Conservation (phyloP, 257 asterid genomes). For the Plectranthus barbatus region DNA sequence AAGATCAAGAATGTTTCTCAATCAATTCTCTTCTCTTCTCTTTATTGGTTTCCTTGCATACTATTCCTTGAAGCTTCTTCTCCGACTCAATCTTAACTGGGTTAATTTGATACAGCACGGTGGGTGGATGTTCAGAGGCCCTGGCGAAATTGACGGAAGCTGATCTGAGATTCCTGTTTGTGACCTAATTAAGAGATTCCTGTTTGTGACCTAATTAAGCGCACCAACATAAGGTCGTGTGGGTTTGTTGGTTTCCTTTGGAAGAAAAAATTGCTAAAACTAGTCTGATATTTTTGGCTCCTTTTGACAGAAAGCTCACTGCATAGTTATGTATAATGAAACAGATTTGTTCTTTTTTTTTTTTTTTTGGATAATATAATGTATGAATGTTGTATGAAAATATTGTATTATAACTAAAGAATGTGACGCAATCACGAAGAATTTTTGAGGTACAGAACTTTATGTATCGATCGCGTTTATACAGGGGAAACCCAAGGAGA, state of each 20-base stretch:
- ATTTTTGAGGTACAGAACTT: neutral
- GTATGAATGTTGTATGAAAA: too few species aligned
- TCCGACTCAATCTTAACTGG: neutral
- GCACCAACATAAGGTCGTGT: neutral
- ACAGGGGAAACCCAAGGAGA: slow-evolving; percentile 6
- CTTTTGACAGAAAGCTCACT: neutral
- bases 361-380: too few species aligned
- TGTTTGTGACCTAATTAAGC: too few species aligned
- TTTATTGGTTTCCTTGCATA: too few species aligned
- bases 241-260: neutral
- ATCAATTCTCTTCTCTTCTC: too few species aligned
- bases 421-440: neutral
- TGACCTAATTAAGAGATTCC: slow-evolving; percentile 42
- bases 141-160: slow-evolving; percentile 75
- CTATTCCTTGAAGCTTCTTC: neutral
- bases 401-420: too few species aligned
- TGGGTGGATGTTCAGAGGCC: slow-evolving; percentile 83
- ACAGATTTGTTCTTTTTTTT: neutral
- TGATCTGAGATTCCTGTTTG: slow-evolving; percentile 73
- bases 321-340: neutral
- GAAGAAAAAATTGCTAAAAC: neutral
- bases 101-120: slow-evolving; percentile 50
- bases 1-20: neutral
- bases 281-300: neutral
- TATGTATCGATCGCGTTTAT: neutral